Conservation (phyloP, 1,284 basidiomycete species). For the Veloboletus limbatus region DNA sequence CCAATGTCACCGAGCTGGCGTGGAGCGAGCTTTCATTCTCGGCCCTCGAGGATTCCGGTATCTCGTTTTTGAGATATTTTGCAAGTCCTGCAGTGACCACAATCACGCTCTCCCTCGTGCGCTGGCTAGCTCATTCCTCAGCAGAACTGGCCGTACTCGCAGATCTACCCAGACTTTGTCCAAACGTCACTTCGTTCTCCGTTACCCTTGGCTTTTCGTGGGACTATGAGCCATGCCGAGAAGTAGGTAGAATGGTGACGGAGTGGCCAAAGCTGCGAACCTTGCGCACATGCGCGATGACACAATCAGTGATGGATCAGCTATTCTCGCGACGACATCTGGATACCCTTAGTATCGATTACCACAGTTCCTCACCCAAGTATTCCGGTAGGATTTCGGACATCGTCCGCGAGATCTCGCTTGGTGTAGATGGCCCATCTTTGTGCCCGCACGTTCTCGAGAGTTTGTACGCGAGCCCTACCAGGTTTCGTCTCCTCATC, state of each 20-base stretch:
- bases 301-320: slow-evolving; percentile 12
- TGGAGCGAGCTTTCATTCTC: slow-evolving; percentile 9
- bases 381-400: slow-evolving; percentile 10
- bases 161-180: slow-evolving; percentile 14
- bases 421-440: not conserved
- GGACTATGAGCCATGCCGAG: not conserved
- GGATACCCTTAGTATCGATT: slow-evolving; percentile 8
- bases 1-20: slow-evolving; percentile 10
- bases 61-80: slow-evolving; percentile 16
- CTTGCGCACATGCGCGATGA: slow-evolving; percentile 6
- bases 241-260: slow-evolving; percentile 14
- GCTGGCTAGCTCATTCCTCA: slow-evolving; percentile 1
- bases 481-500: slow-evolving; percentile 6
- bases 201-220: slow-evolving; percentile 1
- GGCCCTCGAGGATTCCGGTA: not conserved
- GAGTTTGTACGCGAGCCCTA: slow-evolving; percentile 9
- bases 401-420: slow-evolving; percentile 6
- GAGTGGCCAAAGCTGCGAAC: slow-evolving; percentile 11
- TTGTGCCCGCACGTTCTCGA: slow-evolving; percentile 6
- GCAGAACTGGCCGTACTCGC: slow-evolving; percentile 6
- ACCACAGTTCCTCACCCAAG: not conserved
- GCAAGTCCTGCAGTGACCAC: slow-evolving; percentile 7
- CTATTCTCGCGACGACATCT: slow-evolving; percentile 3
- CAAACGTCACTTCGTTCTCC: slow-evolving; percentile 17
- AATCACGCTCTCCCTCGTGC: slow-evolving; percentile 7